A percentile compares a stretch with the other conserved stretches of the same genome.
These are phyloP conservation scores for Xylariaceae sp. DNA, from an alignment of 2,329 filamentous ascomycete species.

Conservation along the genomic window DNA sequence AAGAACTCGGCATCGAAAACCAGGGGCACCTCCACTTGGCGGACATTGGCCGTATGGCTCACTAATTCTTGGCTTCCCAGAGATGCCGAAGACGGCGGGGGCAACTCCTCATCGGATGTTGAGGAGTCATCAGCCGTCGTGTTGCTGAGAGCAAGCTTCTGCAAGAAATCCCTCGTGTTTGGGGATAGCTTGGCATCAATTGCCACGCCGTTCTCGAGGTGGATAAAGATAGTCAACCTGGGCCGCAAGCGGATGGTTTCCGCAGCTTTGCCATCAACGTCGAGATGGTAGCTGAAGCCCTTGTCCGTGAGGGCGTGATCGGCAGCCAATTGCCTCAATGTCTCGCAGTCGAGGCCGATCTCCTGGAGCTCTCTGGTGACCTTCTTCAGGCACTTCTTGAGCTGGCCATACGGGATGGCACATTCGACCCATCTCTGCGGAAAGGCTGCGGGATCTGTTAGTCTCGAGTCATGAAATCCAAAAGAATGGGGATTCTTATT, in stretches of 20 bases:
- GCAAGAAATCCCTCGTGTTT: conserved; percentile 58
- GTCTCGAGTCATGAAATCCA: not conserved
- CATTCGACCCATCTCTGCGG: conserved; percentile 66
- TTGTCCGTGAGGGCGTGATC: conserved; percentile 35
- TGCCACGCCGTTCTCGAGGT: conserved; percentile 59
- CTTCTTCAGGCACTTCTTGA: conserved; percentile 86
- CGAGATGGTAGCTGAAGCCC: conserved; percentile 44
- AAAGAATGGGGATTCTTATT: conserved; percentile 6
- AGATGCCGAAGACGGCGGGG: not conserved
- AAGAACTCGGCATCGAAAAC: conserved; percentile 78
- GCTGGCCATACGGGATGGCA: conserved; percentile 75
- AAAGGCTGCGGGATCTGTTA: conserved; percentile 47
- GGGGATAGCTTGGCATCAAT: conserved; percentile 64
- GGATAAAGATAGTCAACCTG: conserved; percentile 64
- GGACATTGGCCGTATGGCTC: conserved; percentile 17
- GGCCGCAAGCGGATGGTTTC: conserved; percentile 53
- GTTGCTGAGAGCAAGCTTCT: conserved; percentile 49
- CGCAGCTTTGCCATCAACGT: conserved; percentile 45
- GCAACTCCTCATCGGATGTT: not conserved
- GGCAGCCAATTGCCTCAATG: conserved; percentile 59
- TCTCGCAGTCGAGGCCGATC: conserved; percentile 67
- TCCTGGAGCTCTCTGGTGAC: conserved; percentile 65
- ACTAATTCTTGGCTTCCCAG: not conserved
- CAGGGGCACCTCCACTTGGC: conserved; percentile 66
- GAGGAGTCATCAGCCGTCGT: not conserved